Percentiles rank a stretch among this genome's conserved stretches.
Conservation (phyloP, 2,329 filamentous ascomycete genomes). For the Teratosphaeria viscida region DNA sequence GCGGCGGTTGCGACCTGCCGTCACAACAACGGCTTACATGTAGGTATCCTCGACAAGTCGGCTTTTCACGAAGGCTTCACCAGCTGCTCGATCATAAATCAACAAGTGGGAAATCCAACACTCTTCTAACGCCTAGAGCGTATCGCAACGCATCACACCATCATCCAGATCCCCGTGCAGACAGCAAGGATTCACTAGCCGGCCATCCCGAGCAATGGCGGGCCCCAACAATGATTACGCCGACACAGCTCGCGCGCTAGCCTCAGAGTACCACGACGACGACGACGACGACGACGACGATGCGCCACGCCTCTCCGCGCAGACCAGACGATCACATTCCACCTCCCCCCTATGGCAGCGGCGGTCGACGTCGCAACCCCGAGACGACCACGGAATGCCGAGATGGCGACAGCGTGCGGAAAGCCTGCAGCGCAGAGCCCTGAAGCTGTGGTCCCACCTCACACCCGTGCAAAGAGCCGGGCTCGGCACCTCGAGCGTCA, state of each 20-base stretch:
- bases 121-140: background rate
- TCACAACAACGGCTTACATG: background rate
- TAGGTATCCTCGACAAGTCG: background rate
- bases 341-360: conserved; percentile 7
- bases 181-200: background rate
- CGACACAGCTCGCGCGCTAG: conserved; percentile 42
- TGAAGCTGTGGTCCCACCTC: conserved; percentile 46
- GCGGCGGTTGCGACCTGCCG: background rate
- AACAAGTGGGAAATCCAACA: background rate
- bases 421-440: conserved; percentile 35
- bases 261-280: conserved; percentile 37
- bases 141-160: background rate
- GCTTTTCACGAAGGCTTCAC: background rate
- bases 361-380: conserved; percentile 2
- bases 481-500: conserved; percentile 41
- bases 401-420: conserved; percentile 31
- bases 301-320: background rate
- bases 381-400: conserved; percentile 2
- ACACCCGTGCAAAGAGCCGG: conserved; percentile 52
- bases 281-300: conserved; percentile 5
- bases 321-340: conserved; percentile 24
- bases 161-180: background rate
- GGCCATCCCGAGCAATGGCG: conserved; percentile 2
- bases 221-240: conserved; percentile 21
- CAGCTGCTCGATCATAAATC: background rate